phyloP scores from a whole-genome alignment of 2,329 filamentous ascomycete species.

The Leptographium flavum region DNA sequence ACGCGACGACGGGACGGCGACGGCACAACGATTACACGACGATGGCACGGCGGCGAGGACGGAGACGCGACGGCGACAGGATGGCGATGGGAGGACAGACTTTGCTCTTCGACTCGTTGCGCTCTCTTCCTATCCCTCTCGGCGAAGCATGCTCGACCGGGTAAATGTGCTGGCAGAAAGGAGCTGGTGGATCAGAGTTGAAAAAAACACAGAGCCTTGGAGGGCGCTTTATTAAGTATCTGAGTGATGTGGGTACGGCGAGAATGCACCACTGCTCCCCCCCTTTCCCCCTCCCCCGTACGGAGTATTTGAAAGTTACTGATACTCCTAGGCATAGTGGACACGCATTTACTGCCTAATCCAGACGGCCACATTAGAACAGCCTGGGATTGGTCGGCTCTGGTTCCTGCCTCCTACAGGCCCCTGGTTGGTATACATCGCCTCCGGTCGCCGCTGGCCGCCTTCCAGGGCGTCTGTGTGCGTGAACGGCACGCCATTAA shows the following conservation, averaged over 20 bases:
- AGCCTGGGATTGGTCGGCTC: neutral
- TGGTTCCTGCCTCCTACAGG: neutral
- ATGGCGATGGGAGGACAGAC: no score
- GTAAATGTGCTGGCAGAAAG: neutral
- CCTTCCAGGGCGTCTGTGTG: neutral
- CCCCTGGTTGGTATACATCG: no score
- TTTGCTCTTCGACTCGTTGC: no score
- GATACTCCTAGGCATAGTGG: neutral
- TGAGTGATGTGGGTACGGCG: neutral
- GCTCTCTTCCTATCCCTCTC: no score
- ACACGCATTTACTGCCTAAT: neutral
- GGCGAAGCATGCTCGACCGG: no score
- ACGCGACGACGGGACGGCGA: no score
- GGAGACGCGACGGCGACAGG: no score
- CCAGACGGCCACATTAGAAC: neutral
- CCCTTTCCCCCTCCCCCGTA: neutral
- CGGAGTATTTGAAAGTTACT: conserved; percentile 1
- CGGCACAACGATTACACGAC: no score
- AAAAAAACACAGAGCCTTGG: neutral
- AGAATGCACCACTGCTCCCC: neutral
- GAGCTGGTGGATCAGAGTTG: neutral
- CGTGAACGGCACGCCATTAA: neutral
- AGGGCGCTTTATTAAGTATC: conserved; percentile 1
- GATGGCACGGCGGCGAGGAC: no score
- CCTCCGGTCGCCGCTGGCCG: no score